Evolutionary conservation across 495 filamentous ascomycete species (phyloP), one percentile per base, ranked within the genome.

Genomic region (Pseudomonodictys pantanalensis): DNA sequence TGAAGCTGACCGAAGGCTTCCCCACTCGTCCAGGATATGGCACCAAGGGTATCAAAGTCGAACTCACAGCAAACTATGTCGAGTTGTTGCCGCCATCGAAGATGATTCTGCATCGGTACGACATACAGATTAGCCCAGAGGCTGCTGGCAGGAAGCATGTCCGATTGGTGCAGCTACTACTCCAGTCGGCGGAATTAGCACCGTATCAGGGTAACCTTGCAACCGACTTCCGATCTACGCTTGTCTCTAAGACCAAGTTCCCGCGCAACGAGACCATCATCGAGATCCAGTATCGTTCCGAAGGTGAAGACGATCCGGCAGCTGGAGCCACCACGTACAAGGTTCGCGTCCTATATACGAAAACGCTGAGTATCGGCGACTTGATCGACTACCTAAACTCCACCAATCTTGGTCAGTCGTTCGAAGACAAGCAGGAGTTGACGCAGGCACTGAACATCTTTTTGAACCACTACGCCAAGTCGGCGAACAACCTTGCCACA

Each of bases 371-470:
- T 11, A 29, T 56, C 7, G 24, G 20, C 17, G 49, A 69, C 26
- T 45, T 71, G 9, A 52, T 75, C 15, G 44, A 73, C 18, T 75
- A 76, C 32, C 52, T 77, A 23, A 32, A 64, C 15, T 71, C 69
- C 29, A 53, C 63, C 8, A 24, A 45, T 20, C 10, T 52, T 18
- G 52, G 51, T 22, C 53, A 64, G n/a, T 24, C 9, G 1, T 71
- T 65, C 44, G 54, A 28, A 2, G 57, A 56, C 28, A 68, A 61
- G 38, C 60, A 51, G 0, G 45, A 65, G 18, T n/a, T 72, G n/a
- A 58, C 81, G 0, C 76, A 80, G 54, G 75, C 78, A 0, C 65
- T 84, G 52, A 85, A 85, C 58, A 79, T 84, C 32, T 69, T 83
- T 52, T 57, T 72, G 30, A 20, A 76, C 75, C 52, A 72, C 76